phyloP scores from a whole-genome alignment of 2,329 filamentous ascomycete genomes.

The Teratosphaeria viscida region DNA sequence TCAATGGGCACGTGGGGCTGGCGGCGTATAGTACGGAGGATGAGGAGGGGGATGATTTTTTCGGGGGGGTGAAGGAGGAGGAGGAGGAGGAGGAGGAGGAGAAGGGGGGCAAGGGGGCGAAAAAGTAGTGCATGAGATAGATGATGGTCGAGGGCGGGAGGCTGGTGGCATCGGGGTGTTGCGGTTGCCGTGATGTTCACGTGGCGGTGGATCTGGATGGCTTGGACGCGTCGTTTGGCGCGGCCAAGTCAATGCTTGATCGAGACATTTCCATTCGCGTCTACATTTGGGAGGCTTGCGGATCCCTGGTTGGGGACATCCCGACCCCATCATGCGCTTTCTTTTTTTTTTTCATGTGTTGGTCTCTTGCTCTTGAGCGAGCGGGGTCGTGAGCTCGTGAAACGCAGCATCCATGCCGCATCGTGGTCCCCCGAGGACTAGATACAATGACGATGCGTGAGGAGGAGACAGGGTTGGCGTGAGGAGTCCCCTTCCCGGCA shows the following conservation, averaged over 20 bases:
- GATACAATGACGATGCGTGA: not conserved
- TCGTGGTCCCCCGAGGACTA: not conserved
- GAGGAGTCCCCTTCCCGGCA: conserved; percentile 36
- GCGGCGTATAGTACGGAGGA: not conserved
- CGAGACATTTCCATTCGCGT: too few relatives aligned
- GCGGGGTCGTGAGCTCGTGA: not conserved
- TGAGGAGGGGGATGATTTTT: not conserved
- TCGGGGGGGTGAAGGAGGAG: not conserved
- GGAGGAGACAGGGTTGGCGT: not conserved
- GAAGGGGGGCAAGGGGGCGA: not conserved
- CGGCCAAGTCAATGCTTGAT: too few relatives aligned
- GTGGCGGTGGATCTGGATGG: too few relatives aligned
- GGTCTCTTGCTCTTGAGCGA: too few relatives aligned
- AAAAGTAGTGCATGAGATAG: not conserved
- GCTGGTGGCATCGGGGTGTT: too few relatives aligned
- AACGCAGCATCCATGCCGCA: not conserved
- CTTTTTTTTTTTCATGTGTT: too few relatives aligned
- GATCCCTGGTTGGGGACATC: too few relatives aligned
- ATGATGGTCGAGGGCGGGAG: not conserved
- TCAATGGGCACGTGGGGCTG: conserved; percentile 40
- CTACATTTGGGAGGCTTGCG: too few relatives aligned
- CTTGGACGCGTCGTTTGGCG: too few relatives aligned
- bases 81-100: not conserved
- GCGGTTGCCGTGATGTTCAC: too few relatives aligned
- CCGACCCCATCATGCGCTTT: not conserved